These are phyloP conservation scores for Fusarium praegraminearum DNA, from an alignment of 2,329 filamentous ascomycete species.

Conservation along the genomic window DNA sequence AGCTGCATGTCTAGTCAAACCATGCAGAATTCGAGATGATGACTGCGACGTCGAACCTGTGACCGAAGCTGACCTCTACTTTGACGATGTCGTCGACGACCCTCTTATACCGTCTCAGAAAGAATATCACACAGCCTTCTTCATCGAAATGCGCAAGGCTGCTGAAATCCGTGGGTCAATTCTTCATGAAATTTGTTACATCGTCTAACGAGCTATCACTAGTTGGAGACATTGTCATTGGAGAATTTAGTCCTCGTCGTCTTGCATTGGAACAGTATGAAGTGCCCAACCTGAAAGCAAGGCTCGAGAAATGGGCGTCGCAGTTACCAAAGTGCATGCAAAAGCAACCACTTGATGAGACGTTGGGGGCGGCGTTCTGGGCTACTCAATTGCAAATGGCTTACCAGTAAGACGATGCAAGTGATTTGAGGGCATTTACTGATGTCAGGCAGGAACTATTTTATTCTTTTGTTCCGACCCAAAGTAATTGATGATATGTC, in stretches of 20 bases:
- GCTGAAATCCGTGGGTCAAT: conserved; percentile 22
- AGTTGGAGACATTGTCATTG: conserved; percentile 41
- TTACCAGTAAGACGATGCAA: conserved; percentile 23
- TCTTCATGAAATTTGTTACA: rapidly evolving
- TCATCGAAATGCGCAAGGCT: conserved; percentile 18
- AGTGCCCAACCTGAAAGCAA: background rate
- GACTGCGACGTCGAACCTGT: conserved; percentile 37
- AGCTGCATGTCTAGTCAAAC: conserved; percentile 30
- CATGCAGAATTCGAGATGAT: conserved; percentile 39
- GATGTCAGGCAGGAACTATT: background rate
- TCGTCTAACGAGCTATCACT: rapidly evolving
- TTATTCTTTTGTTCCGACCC: conserved; percentile 29
- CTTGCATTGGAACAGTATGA: conserved; percentile 7
- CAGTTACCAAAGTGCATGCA: conserved; percentile 17
- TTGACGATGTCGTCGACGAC: conserved; percentile 15
- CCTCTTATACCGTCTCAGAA: conserved; percentile 15
- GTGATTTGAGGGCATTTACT: rapidly evolving
- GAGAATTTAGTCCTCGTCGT: conserved; percentile 34
- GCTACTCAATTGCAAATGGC: conserved; percentile 29
- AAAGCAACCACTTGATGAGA: conserved; percentile 14
- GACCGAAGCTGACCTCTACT: conserved; percentile 17
- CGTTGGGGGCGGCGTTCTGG: conserved; percentile 28
- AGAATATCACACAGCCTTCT: conserved; percentile 25
- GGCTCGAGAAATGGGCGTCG: conserved; percentile 25
- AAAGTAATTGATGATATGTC: conserved; percentile 10